These are phyloP conservation scores for Kondoa subrosea DNA, from an alignment of 768 basidiomycete species.

Conservation along the genomic window DNA sequence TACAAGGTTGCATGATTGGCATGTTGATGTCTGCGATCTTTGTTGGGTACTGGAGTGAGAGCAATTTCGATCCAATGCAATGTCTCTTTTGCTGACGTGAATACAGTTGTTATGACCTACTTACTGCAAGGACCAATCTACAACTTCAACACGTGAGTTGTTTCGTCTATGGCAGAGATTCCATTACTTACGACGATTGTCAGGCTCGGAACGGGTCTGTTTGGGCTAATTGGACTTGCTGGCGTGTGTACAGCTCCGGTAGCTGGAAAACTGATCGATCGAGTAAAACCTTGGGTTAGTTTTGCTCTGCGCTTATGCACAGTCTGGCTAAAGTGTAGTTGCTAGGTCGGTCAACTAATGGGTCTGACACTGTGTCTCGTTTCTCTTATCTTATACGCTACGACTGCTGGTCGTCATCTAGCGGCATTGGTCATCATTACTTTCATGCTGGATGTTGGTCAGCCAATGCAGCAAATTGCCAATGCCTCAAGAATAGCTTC, in stretches of 20 bases:
- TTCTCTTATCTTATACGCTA: neutral
- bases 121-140: constrained; percentile 61
- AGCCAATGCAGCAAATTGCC: neutral
- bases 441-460: neutral
- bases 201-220: constrained; percentile 47
- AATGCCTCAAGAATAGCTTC: neutral
- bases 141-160: constrained; percentile 40
- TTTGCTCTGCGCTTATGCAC: constrained; percentile 42
- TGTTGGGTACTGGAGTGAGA: neutral
- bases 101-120: constrained; percentile 42
- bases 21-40: constrained; percentile 37
- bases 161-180: neutral
- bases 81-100: constrained; percentile 11
- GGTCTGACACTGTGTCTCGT: neutral
- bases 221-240: constrained; percentile 52
- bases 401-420: neutral
- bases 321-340: too few relatives aligned
- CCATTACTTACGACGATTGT: neutral
- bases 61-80: too few relatives aligned
- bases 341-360: neutral
- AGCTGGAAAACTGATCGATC: constrained; percentile 52
- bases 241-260: constrained; percentile 54
- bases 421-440: neutral
- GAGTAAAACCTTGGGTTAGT: constrained; percentile 59
- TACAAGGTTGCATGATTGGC: neutral